phyloP scores from a whole-genome alignment of 208 protist species.

The Leishmania major region DNA sequence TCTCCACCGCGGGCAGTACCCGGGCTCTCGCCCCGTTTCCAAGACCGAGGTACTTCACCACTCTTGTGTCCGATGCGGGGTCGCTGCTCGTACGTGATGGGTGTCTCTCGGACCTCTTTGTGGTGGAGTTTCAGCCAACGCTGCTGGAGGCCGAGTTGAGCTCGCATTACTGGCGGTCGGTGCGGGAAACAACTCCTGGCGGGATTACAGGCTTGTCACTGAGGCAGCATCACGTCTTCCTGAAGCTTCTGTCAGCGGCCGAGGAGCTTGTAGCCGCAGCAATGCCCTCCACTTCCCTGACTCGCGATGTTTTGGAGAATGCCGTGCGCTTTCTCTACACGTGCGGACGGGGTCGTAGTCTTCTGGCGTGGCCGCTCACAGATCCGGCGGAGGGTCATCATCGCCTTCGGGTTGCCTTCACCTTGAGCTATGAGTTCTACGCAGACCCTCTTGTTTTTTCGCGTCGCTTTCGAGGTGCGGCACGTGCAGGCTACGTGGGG shows the following conservation, averaged over 20 bases:
- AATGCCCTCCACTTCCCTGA: background rate
- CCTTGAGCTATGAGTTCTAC: slow-evolving; percentile 24
- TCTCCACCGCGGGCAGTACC: background rate
- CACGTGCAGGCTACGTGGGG: background rate
- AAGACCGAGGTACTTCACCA: slow-evolving; percentile 13
- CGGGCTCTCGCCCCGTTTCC: background rate
- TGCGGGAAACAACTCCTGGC: too few relatives aligned
- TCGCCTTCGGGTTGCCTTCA: slow-evolving; percentile 20
- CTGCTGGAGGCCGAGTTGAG: background rate
- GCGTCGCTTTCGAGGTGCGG: too few relatives aligned
- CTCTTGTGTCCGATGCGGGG: slow-evolving; percentile 7
- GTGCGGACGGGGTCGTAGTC: background rate
- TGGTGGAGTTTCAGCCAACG: slow-evolving; percentile 35
- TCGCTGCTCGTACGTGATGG: slow-evolving; percentile 9
- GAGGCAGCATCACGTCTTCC: background rate
- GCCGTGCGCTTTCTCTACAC: background rate
- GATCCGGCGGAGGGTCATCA: slow-evolving; percentile 13
- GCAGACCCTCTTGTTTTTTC: background rate
- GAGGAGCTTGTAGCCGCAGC: background rate
- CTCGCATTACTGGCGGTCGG: background rate
- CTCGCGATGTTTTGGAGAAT: background rate
- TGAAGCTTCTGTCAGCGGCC: background rate
- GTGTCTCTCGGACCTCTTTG: slow-evolving; percentile 48
- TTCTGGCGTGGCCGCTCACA: slow-evolving; percentile 24
- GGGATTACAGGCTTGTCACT: background rate